These are phyloP conservation scores for Corynespora cassiicola DNA, from an alignment of 2,329 filamentous ascomycete genomes.

Conservation along the genomic window DNA sequence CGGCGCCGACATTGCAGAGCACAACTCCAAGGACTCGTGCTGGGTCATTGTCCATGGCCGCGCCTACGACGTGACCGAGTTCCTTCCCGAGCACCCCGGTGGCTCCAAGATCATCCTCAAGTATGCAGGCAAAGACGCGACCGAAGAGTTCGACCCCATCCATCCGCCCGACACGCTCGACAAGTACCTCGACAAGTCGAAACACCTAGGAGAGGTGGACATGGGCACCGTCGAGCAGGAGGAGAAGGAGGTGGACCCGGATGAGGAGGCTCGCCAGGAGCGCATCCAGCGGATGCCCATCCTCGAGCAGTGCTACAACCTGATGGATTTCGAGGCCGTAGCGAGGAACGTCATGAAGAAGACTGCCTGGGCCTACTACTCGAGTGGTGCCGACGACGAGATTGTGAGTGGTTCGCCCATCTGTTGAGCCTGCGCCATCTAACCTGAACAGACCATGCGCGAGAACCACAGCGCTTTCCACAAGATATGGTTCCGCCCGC, in stretches of 20 bases:
- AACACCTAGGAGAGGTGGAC: constrained; percentile 48
- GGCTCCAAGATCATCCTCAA: constrained; percentile 91
- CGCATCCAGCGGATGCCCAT: constrained; percentile 58
- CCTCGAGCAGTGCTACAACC: constrained; percentile 54
- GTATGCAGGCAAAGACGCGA: constrained; percentile 61
- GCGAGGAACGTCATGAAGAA: constrained; percentile 93
- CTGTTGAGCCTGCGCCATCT: not conserved
- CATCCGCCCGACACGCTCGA: constrained; percentile 55
- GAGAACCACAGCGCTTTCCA: constrained; percentile 97
- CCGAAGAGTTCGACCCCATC: constrained; percentile 61
- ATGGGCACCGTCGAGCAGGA: constrained; percentile 44
- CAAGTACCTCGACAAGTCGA: constrained; percentile 51
- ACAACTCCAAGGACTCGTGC: constrained; percentile 79
- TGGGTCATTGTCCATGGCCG: constrained; percentile 74
- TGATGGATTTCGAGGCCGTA: constrained; percentile 88
- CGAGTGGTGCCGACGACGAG: constrained; percentile 87
- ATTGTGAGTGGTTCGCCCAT: constrained; percentile 62
- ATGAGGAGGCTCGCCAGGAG: constrained; percentile 76
- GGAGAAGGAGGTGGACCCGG: constrained; percentile 56
- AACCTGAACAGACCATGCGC: constrained; percentile 73
- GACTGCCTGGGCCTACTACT: constrained; percentile 97
- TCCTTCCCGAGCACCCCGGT: constrained; percentile 69
- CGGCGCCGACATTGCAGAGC: constrained; percentile 65
- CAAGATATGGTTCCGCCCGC: constrained; percentile 95
- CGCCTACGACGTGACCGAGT: constrained; percentile 72